phyloP scores from a whole-genome alignment of 2,329 filamentous ascomycete genomes.

The Phialophora verrucosa region DNA sequence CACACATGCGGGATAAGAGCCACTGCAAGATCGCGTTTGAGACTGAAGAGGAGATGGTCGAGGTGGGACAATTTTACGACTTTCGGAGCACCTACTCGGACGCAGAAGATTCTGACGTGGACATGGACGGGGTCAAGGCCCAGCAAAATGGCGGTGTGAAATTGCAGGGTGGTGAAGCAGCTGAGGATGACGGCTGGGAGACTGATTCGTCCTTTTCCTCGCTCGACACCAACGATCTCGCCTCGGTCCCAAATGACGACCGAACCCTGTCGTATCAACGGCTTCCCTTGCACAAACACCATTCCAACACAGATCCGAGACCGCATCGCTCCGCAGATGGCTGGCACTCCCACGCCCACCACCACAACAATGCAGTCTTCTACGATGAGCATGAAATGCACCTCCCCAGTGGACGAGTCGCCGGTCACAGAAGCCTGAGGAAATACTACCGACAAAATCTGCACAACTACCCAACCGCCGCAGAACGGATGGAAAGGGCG shows the following conservation, averaged over 20 bases:
- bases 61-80: constrained; percentile 96
- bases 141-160: constrained; percentile 67
- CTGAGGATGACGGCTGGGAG: constrained; percentile 86
- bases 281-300: constrained; percentile 74
- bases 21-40: constrained; percentile 97
- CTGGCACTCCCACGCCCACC: constrained; percentile 82
- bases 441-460: constrained; percentile 94
- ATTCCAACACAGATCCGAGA: constrained; percentile 72
- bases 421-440: constrained; percentile 86
- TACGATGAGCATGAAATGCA: constrained; percentile 94
- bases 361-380: constrained; percentile 76
- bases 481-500: constrained; percentile 70
- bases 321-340: constrained; percentile 76
- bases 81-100: constrained; percentile 96
- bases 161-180: constrained; percentile 46
- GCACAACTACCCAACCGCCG: constrained; percentile 77
- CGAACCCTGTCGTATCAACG: constrained; percentile 74
- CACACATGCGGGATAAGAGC: constrained; percentile 95
- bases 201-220: constrained; percentile 91
- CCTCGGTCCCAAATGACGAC: constrained; percentile 75
- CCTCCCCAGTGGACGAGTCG: constrained; percentile 84
- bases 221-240: constrained; percentile 79
- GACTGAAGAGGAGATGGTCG: constrained; percentile 85
- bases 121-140: constrained; percentile 57
- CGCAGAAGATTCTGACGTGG: constrained; percentile 64